These are phyloP conservation scores for Sporothrix brasiliensis DNA, from an alignment of 2,329 filamentous ascomycete genomes.

Conservation along the genomic window DNA sequence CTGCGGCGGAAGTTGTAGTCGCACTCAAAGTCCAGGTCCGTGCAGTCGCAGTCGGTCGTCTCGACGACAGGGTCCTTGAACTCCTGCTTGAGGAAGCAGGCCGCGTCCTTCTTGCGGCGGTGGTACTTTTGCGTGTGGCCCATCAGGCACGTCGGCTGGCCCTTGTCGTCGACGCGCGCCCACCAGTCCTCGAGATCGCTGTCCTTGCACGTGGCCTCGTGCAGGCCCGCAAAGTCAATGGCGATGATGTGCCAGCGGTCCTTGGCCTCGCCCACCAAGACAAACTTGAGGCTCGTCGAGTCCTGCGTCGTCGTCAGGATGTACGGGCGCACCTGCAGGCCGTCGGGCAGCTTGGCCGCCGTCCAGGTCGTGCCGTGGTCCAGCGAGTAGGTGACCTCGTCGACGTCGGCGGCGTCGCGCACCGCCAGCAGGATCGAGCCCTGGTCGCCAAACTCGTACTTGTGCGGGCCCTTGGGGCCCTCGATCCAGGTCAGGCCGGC, in stretches of 20 bases:
- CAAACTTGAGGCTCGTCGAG: constrained; percentile 88
- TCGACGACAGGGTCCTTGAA: constrained; percentile 77
- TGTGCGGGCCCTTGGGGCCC: constrained; percentile 78
- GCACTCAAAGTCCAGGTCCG: constrained; percentile 87
- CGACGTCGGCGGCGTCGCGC: constrained; percentile 67
- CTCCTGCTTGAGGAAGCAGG: constrained; percentile 85
- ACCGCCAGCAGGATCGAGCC: constrained; percentile 87
- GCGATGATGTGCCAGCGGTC: constrained; percentile 67
- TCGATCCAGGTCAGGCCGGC: constrained; percentile 83
- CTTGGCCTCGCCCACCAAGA: constrained; percentile 68
- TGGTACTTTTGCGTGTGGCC: constrained; percentile 88
- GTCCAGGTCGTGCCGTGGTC: constrained; percentile 89
- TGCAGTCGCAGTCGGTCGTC: constrained; percentile 78
- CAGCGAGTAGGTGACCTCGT: constrained; percentile 72
- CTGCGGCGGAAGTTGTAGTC: constrained; percentile 83
- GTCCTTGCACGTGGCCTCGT: constrained; percentile 76
- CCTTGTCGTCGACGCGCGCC: constrained; percentile 77
- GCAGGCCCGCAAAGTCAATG: constrained; percentile 80
- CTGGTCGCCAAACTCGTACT: constrained; percentile 94
- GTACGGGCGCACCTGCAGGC: constrained; percentile 68
- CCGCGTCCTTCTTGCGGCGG: constrained; percentile 80
- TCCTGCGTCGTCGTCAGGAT: constrained; percentile 87
- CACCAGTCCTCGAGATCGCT: constrained; percentile 87
- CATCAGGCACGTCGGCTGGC: constrained; percentile 88
- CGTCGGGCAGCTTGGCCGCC: constrained; percentile 66